Evolutionary conservation across 2,329 filamentous ascomycete species (phyloP).

Genomic region (Exophiala xenobiotica): DNA sequence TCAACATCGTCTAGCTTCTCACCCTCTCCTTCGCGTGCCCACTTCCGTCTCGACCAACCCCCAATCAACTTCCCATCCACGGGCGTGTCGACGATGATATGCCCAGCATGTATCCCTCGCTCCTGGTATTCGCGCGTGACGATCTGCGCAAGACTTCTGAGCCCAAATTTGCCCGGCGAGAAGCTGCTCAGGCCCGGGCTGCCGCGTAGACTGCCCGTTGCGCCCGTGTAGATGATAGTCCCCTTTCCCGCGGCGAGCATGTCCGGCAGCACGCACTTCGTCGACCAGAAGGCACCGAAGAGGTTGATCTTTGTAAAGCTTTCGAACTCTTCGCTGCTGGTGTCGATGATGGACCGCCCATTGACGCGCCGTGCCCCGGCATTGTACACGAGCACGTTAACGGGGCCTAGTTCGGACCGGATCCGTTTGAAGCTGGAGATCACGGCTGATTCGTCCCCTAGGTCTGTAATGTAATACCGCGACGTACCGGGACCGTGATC

Average conservation of each 20-base stretch:
- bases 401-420: slow-evolving; percentile 20
- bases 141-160: slow-evolving; percentile 51
- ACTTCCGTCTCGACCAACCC: slow-evolving; percentile 20
- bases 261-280: slow-evolving; percentile 25
- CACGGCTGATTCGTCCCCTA: slow-evolving; percentile 18
- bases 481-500: slow-evolving; percentile 19
- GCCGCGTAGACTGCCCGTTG: slow-evolving; percentile 23
- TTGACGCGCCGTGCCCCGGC: slow-evolving; percentile 26
- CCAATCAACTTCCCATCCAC: slow-evolving; percentile 42
- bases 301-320: slow-evolving; percentile 29
- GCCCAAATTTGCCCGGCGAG: slow-evolving; percentile 42
- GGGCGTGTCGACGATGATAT: slow-evolving; percentile 57
- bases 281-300: slow-evolving; percentile 28
- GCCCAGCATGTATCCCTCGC: slow-evolving; percentile 55
- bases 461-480: slow-evolving; percentile 25
- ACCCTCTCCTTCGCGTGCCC: slow-evolving; percentile 13
- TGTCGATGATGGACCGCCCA: slow-evolving; percentile 24
- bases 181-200: slow-evolving; percentile 24
- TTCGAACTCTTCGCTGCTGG: slow-evolving; percentile 26
- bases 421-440: slow-evolving; percentile 19
- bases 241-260: slow-evolving; percentile 25
- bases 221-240: slow-evolving; percentile 25
- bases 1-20: slow-evolving; percentile 22
- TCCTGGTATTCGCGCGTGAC: slow-evolving; percentile 57
- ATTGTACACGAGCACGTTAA: slow-evolving; percentile 25